Evolutionary conservation across 1,284 basidiomycete genomes (phyloP).

Genomic region (Porphyrellus sp.): DNA sequence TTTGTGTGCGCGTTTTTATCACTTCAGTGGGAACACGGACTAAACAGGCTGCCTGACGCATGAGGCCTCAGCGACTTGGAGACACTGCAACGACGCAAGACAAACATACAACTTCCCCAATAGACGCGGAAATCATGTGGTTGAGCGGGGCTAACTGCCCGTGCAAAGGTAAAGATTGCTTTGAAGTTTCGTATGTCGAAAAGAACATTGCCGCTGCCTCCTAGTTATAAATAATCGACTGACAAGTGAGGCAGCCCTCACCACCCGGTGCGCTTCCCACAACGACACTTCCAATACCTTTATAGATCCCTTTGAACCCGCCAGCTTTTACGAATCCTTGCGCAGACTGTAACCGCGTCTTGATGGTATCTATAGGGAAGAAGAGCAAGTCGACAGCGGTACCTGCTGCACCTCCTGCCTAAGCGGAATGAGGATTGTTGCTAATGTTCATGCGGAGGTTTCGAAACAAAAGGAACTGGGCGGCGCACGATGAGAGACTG

Average conservation of each 20-base stretch:
- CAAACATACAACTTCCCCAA: conserved; percentile 76
- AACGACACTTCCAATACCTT: conserved; percentile 92
- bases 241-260: conserved; percentile 38
- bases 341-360: conserved; percentile 88
- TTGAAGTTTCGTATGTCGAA: conserved; percentile 89
- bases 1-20: conserved; percentile 84
- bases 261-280: conserved; percentile 96
- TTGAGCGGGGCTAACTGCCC: conserved; percentile 63
- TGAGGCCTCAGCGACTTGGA: conserved; percentile 14
- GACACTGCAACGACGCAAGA: conserved; percentile 15
- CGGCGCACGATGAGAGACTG: conserved; percentile 39
- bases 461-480: conserved; percentile 9
- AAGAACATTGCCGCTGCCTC: conserved; percentile 91
- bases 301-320: conserved; percentile 91
- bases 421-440: conserved; percentile 10
- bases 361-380: conserved; percentile 95
- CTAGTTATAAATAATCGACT: conserved; percentile 1
- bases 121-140: conserved; percentile 79
- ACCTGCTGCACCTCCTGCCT: conserved; percentile 88
- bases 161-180: conserved; percentile 63
- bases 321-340: conserved; percentile 87
- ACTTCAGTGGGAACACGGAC: conserved; percentile 94
- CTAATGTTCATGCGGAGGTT: conserved; percentile 10
- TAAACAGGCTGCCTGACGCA: conserved; percentile 77
- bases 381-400: conserved; percentile 92